These are phyloP conservation scores for Lobulomyces angularis DNA, from an alignment of 192 early-diverging fungal species.

Conservation along the genomic window DNA sequence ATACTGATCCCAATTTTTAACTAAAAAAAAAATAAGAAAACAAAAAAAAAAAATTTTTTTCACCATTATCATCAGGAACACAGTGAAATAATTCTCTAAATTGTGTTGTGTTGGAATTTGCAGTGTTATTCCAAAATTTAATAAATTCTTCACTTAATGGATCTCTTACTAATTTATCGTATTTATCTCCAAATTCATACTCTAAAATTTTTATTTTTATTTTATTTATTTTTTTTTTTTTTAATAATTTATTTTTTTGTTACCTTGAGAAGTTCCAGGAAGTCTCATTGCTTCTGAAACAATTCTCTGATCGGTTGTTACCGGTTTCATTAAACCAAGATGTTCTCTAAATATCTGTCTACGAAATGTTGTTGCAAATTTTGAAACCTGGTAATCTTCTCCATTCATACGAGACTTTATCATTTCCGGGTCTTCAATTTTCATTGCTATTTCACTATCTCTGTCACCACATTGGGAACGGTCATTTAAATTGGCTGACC, in stretches of 20 bases:
- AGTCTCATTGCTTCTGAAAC: slow-evolving; percentile 1
- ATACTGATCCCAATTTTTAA: no score
- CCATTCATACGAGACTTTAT: slow-evolving; percentile 65
- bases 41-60: no score
- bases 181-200: no score
- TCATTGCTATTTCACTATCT: slow-evolving; percentile 78
- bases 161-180: slow-evolving; percentile 42
- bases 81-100: slow-evolving; percentile 75
- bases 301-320: slow-evolving; percentile 6
- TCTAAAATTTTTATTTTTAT: no score
- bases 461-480: slow-evolving; percentile 75
- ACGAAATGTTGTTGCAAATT: slow-evolving; percentile 62
- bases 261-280: background rate
- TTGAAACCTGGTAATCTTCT: slow-evolving; percentile 54
- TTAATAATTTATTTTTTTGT: no score
- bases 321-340: slow-evolving; percentile 46
- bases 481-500: slow-evolving; percentile 86
- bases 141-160: slow-evolving; percentile 55
- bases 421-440: slow-evolving; percentile 60
- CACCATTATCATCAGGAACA: slow-evolving; percentile 74
- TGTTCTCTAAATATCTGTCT: slow-evolving; percentile 71
- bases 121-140: slow-evolving; percentile 48
- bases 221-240: no score
- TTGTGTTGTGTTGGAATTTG: slow-evolving; percentile 49
- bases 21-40: no score